Conservation (phyloP, 1,139 yeast species). For the Wickerhamomyces sp. region DNA sequence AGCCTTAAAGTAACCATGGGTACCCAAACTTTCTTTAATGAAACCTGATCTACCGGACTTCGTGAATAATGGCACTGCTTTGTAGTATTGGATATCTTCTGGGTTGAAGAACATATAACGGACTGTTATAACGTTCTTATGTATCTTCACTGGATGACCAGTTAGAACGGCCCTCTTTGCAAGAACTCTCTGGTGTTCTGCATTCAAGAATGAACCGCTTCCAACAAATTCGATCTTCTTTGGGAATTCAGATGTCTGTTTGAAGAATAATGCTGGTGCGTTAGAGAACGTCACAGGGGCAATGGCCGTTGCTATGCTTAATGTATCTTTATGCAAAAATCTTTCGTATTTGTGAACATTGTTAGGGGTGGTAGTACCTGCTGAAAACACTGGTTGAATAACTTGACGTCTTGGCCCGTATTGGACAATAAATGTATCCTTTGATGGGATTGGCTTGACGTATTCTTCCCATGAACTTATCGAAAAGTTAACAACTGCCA, state of each 20-base stretch:
- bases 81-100: constrained; percentile 86
- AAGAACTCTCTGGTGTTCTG: constrained; percentile 78
- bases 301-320: constrained; percentile 79
- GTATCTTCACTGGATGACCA: constrained; percentile 94
- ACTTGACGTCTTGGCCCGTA: constrained; percentile 89
- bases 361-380: constrained; percentile 70
- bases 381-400: constrained; percentile 83
- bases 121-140: constrained; percentile 84
- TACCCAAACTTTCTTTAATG: constrained; percentile 93
- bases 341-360: constrained; percentile 85
- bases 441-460: constrained; percentile 77
- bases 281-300: constrained; percentile 87
- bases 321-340: constrained; percentile 74
- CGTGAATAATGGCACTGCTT: constrained; percentile 88
- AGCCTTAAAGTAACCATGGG: constrained; percentile 97
- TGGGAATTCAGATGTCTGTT: constrained; percentile 33
- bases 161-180: constrained; percentile 89
- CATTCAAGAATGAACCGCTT: constrained; percentile 83
- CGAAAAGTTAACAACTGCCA: constrained; percentile 77
- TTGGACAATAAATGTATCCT: constrained; percentile 76
- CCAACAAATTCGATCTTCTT: constrained; percentile 68
- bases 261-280: constrained; percentile 75
- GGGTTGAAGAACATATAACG: constrained; percentile 97
- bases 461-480: constrained; percentile 87
- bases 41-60: constrained; percentile 90